Evolutionary conservation across 371 early-diverging fungal genomes (phyloP), one percentile per base, ranked within the genome.

Genomic region (Mortierella sp.): DNA sequence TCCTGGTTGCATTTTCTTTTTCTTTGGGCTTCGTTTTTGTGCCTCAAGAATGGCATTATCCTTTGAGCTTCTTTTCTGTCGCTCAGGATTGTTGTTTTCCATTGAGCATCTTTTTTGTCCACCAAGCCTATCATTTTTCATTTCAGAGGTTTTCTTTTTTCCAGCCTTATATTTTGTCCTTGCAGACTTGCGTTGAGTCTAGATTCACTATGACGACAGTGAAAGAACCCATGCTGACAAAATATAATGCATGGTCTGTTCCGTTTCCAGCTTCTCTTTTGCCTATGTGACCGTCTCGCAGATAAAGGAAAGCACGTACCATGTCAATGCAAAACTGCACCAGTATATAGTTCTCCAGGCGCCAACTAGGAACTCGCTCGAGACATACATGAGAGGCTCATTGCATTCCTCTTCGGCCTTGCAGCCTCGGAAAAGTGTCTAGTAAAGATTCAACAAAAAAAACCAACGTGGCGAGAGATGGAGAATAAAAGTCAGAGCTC

Each of bases 261-360:
- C 55, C 10, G 55, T 55, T 7, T 55, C 31, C 34, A 14, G 0
- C 2, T 38, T n/a, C 28, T 5, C 14, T 14, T 38, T 38, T 68
- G 6, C 7, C 34, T 31, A 10, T 24, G 68, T 68, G 44, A 24
- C 68, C 21, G 7, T 21, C 55, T 6, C 55, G 16, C 50, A 50
- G 50, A 16, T 50, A 16, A 31, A 26, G 16, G 19, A 34, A 38
- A 26, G 65, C 65, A 77, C 82, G 47, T 91, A 95, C 97, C 97
- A 98, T 50, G 97, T 97, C 72, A 97, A 89, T 75, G 91, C 91
- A 88, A 98, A 98, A 76, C 95, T 94, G 47, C 94, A 94, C 99
- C 99, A 98, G 89, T 98, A 98, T 38, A 97, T 91, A 0, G 91
- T 89, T 42, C 94, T 88, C 99, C 99, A 98, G 70, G 97, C 94